These are phyloP conservation scores for Cyclotella kingstonii DNA, from an alignment of 108 stramenopile genomes.

Conservation along the genomic window DNA sequence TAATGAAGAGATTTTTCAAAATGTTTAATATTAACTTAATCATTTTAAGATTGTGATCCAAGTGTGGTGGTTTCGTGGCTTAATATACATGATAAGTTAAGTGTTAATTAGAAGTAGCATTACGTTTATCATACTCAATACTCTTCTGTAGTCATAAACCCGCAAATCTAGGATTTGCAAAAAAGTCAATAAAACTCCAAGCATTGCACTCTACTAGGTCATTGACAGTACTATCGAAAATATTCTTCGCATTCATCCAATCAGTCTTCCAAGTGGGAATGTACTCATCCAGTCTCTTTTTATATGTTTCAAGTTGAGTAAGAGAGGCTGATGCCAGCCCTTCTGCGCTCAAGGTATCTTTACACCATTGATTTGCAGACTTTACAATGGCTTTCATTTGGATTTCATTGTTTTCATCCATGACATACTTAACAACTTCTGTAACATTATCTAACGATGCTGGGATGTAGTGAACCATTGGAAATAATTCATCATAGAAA, in stretches of 20 bases:
- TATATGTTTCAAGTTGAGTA: not conserved
- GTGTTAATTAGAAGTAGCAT: no score
- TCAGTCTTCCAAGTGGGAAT: not conserved
- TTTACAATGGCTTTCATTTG: conserved; percentile 14
- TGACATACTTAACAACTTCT: conserved; percentile 8
- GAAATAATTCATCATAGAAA: conserved; percentile 25
- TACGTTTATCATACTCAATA: no score
- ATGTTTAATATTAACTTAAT: no score
- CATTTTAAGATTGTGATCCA: no score
- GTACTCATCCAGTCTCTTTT: not conserved
- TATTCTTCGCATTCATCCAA: not conserved
- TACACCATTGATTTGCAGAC: conserved; percentile 30
- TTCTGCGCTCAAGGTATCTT: not conserved
- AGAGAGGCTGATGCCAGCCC: not conserved
- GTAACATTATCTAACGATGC: conserved; percentile 25
- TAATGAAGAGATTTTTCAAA: no score
- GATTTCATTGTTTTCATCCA: conserved; percentile 9
- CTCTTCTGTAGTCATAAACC: no score
- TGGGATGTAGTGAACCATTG: conserved; percentile 36
- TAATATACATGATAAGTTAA: no score
- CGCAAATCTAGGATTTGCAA: no score
- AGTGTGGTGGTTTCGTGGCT: no score
- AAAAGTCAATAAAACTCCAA: no score
- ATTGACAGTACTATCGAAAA: not conserved
- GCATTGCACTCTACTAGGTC: not conserved